These are phyloP conservation scores for Madurella mycetomatis DNA, from an alignment of 2,329 filamentous ascomycete genomes.

Conservation along the genomic window DNA sequence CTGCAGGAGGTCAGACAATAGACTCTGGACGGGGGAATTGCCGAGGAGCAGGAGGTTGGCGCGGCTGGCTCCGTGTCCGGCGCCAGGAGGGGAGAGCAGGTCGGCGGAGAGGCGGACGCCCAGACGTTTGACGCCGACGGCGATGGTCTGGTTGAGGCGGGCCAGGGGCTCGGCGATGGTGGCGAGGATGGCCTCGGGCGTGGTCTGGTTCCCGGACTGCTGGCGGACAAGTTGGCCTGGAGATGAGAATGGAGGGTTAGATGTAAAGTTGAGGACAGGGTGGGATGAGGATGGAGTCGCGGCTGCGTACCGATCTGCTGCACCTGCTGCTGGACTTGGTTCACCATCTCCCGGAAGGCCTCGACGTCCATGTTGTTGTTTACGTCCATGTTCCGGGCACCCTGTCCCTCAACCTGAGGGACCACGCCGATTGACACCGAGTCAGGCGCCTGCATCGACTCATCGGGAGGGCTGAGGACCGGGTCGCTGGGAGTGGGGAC, in stretches of 20 bases:
- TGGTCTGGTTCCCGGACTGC: neutral
- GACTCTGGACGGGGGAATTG: slow-evolving; percentile 2
- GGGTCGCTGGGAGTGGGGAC: no score
- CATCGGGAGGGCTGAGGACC: no score
- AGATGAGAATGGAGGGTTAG: neutral
- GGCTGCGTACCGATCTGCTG: slow-evolving; percentile 15
- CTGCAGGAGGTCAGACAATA: slow-evolving; percentile 6
- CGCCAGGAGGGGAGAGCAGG: no score
- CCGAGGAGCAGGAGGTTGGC: slow-evolving; percentile 5
- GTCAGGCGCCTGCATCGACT: no score
- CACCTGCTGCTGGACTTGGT: slow-evolving; percentile 11
- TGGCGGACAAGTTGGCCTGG: slow-evolving; percentile 15
- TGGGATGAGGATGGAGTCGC: no score
- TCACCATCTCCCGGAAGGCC: slow-evolving; percentile 12
- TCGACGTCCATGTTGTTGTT: slow-evolving; percentile 1
- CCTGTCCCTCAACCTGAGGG: no score
- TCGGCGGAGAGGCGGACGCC: no score
- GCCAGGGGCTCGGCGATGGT: slow-evolving; percentile 14
- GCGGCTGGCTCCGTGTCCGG: neutral
- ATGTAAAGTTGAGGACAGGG: no score
- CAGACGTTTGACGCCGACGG: neutral
- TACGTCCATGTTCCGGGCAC: no score
- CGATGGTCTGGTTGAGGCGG: slow-evolving; percentile 11
- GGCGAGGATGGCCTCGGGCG: slow-evolving; percentile 6
- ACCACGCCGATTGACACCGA: no score